These are phyloP conservation scores for Penicillium antarcticum DNA, from an alignment of 495 filamentous ascomycete species.

Conservation along the genomic window DNA sequence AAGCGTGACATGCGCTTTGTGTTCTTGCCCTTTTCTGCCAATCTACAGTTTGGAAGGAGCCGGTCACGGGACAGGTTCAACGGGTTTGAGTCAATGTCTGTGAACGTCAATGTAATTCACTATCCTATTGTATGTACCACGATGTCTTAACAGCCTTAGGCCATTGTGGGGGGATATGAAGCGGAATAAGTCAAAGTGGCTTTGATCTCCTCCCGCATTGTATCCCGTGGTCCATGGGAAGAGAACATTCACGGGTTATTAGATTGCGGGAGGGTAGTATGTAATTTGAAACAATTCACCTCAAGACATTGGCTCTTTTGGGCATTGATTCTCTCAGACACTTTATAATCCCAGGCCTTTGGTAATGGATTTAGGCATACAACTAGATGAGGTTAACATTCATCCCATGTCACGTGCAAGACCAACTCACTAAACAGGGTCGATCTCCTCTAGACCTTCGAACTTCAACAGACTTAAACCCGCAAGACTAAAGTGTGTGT, in stretches of 20 bases:
- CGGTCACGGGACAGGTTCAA: neutral
- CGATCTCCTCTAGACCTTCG: slow-evolving; percentile 73
- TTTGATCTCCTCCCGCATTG: slow-evolving; percentile 67
- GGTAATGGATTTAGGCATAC: slow-evolving; percentile 70
- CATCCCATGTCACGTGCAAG: neutral
- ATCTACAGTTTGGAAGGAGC: neutral
- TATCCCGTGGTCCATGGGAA: slow-evolving; percentile 59
- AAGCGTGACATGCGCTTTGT: neutral
- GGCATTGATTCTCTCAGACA: too few relatives aligned
- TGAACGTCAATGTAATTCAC: neutral
- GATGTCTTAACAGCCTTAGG: slow-evolving; percentile 42
- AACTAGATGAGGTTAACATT: slow-evolving; percentile 38
- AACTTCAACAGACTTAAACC: slow-evolving; percentile 80
- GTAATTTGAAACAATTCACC: neutral
- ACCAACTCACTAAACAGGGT: slow-evolving; percentile 75
- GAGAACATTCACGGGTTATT: slow-evolving; percentile 58
- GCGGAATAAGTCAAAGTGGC: slow-evolving; percentile 47
- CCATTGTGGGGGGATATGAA: slow-evolving; percentile 44
- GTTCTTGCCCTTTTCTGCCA: neutral
- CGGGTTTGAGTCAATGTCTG: too few relatives aligned
- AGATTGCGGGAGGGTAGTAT: slow-evolving; percentile 62
- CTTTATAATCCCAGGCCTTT: slow-evolving; percentile 37
- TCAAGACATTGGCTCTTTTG: too few relatives aligned
- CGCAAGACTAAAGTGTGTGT: slow-evolving; percentile 85
- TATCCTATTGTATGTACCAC: slow-evolving; percentile 31